These are phyloP conservation scores for Penicillium pancosmium DNA, from an alignment of 495 filamentous ascomycete species.

Conservation along the genomic window DNA sequence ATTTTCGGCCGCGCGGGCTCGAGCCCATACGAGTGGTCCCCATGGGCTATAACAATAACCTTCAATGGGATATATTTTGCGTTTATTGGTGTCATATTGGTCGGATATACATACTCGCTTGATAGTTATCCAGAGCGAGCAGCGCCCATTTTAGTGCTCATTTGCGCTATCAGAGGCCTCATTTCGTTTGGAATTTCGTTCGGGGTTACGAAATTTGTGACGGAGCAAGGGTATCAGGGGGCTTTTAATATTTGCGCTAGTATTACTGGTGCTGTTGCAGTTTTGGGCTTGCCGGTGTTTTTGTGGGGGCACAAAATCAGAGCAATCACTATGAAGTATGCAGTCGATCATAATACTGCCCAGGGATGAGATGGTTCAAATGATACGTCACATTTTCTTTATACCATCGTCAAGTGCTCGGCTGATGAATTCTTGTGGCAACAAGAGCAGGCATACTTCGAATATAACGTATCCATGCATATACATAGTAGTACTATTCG, in stretches of 20 bases:
- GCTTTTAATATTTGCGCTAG: neutral
- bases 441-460: neutral
- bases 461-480: neutral
- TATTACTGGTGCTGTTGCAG: neutral
- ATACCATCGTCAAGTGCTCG: no score
- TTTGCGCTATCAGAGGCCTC: slow-evolving; percentile 28
- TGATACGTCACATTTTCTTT: no score
- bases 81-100: slow-evolving; percentile 27
- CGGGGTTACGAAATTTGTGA: neutral
- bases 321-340: neutral
- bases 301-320: neutral
- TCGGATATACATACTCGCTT: slow-evolving; percentile 30
- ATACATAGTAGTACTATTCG: neutral
- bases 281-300: neutral
- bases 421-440: no score
- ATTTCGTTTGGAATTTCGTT: slow-evolving; percentile 42
- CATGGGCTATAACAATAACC: slow-evolving; percentile 16
- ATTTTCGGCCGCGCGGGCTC: slow-evolving; percentile 28
- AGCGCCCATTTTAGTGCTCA: slow-evolving; percentile 27
- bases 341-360: neutral
- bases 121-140: slow-evolving; percentile 29
- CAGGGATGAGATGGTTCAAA: neutral
- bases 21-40: slow-evolving; percentile 19
- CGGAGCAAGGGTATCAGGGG: neutral
- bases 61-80: slow-evolving; percentile 33